A percentile compares a stretch with the other conserved stretches of the same genome.
Conservation (phyloP, 331 rosid genomes). For the Prunus yedoensis region DNA sequence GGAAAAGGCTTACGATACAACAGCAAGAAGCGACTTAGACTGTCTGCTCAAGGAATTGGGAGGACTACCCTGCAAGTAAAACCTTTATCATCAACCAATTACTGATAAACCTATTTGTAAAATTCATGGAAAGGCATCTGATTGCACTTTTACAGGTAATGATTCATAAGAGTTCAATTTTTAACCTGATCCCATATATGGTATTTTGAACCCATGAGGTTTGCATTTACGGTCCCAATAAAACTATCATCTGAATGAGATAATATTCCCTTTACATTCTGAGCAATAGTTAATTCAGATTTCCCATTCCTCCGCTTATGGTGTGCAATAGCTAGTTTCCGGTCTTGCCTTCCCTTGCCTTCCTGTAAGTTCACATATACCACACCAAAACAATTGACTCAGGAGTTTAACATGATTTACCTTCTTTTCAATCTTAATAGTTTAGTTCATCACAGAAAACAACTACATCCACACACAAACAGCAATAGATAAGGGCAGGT, state of each 20-base stretch:
- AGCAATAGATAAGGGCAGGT: neutral
- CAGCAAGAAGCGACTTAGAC: constrained; percentile 62
- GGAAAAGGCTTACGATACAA: constrained; percentile 48
- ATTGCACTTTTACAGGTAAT: neutral
- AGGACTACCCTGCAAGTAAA: constrained; percentile 40
- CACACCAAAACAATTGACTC: neutral
- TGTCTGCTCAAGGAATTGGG: constrained; percentile 35
- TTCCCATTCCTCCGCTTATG: constrained; percentile 64
- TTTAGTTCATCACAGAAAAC: no score
- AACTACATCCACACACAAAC: neutral
- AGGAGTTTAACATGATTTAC: neutral
- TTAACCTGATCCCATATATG: constrained; percentile 80
- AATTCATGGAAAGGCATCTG: neutral
- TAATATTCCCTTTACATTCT: constrained; percentile 57
- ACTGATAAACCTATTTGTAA: neutral
- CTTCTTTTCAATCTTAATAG: neutral
- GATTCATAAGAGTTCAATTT: neutral
- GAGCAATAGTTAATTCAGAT: constrained; percentile 64
- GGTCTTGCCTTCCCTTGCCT: constrained; percentile 86
- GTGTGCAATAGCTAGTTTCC: constrained; percentile 80
- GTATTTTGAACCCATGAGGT: constrained; percentile 83
- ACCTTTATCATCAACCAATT: neutral
- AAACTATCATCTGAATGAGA: constrained; percentile 59
- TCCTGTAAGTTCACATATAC: constrained; percentile 43
- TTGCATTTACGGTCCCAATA: constrained; percentile 70